These are phyloP conservation scores for Candida smagusa DNA, from an alignment of 1,139 yeast species.

Conservation along the genomic window DNA sequence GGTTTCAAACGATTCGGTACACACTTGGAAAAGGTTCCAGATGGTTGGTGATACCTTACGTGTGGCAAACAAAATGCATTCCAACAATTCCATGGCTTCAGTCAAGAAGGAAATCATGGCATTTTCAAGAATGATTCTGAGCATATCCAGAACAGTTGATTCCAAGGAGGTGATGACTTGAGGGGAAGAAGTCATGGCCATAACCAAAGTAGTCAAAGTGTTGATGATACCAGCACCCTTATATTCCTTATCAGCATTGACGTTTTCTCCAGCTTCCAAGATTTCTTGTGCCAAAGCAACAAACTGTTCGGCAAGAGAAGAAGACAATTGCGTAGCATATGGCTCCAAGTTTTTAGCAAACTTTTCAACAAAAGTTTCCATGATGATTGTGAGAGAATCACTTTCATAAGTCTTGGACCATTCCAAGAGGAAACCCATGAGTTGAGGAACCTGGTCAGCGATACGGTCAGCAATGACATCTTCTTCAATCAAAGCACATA, in stretches of 20 bases:
- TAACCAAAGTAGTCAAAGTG: conserved; percentile 50
- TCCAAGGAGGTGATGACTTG: conserved; percentile 42
- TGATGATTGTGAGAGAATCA: conserved; percentile 51
- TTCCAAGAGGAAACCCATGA: conserved; percentile 51
- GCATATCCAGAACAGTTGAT: conserved; percentile 36
- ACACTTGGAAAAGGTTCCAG: conserved; percentile 45
- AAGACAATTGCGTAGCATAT: conserved; percentile 49
- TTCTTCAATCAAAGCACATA: conserved; percentile 47
- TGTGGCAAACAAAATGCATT: conserved; percentile 42
- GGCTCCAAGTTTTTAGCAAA: conserved; percentile 55
- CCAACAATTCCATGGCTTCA: conserved; percentile 49
- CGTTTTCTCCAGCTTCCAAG: conserved; percentile 25
- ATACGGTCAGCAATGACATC: conserved; percentile 46
- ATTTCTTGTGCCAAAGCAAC: conserved; percentile 43
- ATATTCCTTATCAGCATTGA: conserved; percentile 46
- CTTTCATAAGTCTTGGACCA: conserved; percentile 50
- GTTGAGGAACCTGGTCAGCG: conserved; percentile 48
- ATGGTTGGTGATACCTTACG: conserved; percentile 41
- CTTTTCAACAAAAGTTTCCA: conserved; percentile 55
- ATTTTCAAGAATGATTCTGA: conserved; percentile 46
- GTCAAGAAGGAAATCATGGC: conserved; percentile 46
- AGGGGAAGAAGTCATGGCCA: conserved; percentile 50
- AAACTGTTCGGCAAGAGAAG: conserved; percentile 48
- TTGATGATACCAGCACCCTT: conserved; percentile 51
- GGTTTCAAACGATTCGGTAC: conserved; percentile 48